Conservation (phyloP, 2,329 filamentous ascomycete genomes). For the Ophiobolus disseminans region DNA sequence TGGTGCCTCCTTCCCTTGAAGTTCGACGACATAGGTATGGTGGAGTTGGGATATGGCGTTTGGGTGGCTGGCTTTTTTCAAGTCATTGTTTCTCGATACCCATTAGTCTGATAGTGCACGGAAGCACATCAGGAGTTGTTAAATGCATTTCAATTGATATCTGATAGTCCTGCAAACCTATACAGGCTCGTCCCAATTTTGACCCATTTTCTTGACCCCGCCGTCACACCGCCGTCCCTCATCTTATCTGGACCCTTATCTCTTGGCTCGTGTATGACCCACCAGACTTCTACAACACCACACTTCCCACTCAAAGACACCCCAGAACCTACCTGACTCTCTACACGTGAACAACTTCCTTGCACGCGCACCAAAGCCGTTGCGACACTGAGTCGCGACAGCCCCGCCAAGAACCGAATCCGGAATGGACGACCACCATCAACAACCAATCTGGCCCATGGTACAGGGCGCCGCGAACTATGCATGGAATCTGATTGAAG, state of each 20-base stretch:
- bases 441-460: constrained; percentile 27
- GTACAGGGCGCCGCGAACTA: constrained; percentile 24
- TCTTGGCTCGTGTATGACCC: constrained; percentile 2
- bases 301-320: not conserved
- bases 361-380: not conserved
- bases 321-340: not conserved
- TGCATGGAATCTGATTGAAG: constrained; percentile 19
- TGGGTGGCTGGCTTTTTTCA: too few species aligned
- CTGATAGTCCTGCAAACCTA: too few species aligned
- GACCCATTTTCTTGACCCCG: not conserved
- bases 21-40: too few species aligned
- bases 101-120: too few species aligned
- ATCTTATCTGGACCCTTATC: constrained; percentile 9
- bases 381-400: not conserved
- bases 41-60: too few species aligned
- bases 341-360: not conserved
- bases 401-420: not conserved
- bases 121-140: too few species aligned
- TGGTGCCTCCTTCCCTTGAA: too few species aligned
- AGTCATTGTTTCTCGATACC: too few species aligned
- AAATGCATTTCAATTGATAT: too few species aligned
- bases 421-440: constrained; percentile 23
- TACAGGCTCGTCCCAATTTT: not conserved
- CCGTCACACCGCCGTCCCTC: not conserved
- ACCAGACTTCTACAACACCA: not conserved